Evolutionary conservation across 495 filamentous ascomycete genomes (phyloP).

Genomic region (Trichoderma orchidacearum): DNA sequence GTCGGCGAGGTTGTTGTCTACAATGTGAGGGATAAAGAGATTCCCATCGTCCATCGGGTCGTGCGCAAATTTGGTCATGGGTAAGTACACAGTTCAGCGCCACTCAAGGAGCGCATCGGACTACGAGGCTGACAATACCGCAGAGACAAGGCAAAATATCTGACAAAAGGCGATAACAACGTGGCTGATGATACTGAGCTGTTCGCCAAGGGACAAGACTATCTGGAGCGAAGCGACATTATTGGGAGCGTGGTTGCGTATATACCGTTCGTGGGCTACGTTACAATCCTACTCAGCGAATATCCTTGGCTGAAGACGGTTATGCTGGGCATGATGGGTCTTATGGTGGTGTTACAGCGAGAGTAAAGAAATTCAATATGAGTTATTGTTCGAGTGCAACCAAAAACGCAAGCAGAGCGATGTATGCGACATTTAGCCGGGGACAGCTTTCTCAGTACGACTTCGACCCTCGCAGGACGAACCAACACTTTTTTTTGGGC

Average conservation of each 20-base stretch:
- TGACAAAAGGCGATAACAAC: slow-evolving; percentile 99
- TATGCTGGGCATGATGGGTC: slow-evolving; percentile 85
- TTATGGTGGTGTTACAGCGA: slow-evolving; percentile 85
- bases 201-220: slow-evolving; percentile 53
- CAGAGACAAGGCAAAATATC: slow-evolving; percentile 40
- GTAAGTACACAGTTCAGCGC: slow-evolving; percentile 16
- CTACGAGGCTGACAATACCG: not conserved
- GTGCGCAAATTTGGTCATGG: slow-evolving; percentile 56
- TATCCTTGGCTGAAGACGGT: slow-evolving; percentile 96
- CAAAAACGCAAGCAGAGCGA: not conserved
- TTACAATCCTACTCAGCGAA: slow-evolving; percentile 92
- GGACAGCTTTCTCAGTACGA: no score
- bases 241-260: slow-evolving; percentile 92
- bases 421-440: no score
- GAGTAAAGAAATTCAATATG: slow-evolving; percentile 35
- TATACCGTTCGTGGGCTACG: slow-evolving; percentile 90
- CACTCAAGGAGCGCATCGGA: not conserved
- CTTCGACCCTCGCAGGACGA: no score
- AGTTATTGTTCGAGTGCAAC: not conserved
- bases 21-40: slow-evolving; percentile 81
- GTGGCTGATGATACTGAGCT: slow-evolving; percentile 87
- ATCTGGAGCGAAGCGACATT: slow-evolving; percentile 75
- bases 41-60: slow-evolving; percentile 85
- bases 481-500: no score
- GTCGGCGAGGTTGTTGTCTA: slow-evolving; percentile 91